Evolutionary conservation across 139 green algal species (phyloP), one percentile per base, ranked within the genome.

Genomic region (Gonium pectorale): DNA sequence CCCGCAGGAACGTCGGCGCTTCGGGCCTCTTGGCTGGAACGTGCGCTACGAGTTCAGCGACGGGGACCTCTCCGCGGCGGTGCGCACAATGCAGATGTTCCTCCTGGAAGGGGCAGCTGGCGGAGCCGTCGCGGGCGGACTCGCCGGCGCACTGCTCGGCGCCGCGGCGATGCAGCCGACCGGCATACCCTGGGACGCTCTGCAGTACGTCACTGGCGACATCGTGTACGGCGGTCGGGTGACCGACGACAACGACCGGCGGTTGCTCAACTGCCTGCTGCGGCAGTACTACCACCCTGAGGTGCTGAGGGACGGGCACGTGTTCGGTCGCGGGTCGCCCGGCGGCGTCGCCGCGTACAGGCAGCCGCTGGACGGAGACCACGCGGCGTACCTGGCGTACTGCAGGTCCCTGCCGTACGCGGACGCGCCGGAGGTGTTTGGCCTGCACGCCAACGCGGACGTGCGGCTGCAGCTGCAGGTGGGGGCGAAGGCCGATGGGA

Each of bases 171-270:
- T 40, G 41, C 67, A 2, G 74, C 29, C 46, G 74, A 37, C 35
- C 29, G 21, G 3, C 38, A 46, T 95, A 17, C 92, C 94, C 0
- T 98, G 93, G 93, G 52, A 89, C 29, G 94, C 93, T 31, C 86
- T 98, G 72, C 68, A 88, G 75, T 97, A 97, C 83, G 89, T 98
- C 26, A 93, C 92, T 3, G 93, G 93, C 24, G 69, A 89, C 70
- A 97, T 98, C 87, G 96, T 95, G 85, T 98, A 98, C 87, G 95
- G 95, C 35, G 95, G 95, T 0, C 83, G 95, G 9, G 93, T 98
- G 27, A 98, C 94, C 29, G 95, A 97, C 78, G 93, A 95, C 67
- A 93, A 94, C 68, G 95, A 98, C 90, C 85, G 95, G n/a, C 81
- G 90, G 40, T 89, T 93, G 49, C 85, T 97, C 21, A 88, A 84